Evolutionary conservation across 176 grass and related monocot species (phyloP).

Genomic region (Thalia dealbata): DNA sequence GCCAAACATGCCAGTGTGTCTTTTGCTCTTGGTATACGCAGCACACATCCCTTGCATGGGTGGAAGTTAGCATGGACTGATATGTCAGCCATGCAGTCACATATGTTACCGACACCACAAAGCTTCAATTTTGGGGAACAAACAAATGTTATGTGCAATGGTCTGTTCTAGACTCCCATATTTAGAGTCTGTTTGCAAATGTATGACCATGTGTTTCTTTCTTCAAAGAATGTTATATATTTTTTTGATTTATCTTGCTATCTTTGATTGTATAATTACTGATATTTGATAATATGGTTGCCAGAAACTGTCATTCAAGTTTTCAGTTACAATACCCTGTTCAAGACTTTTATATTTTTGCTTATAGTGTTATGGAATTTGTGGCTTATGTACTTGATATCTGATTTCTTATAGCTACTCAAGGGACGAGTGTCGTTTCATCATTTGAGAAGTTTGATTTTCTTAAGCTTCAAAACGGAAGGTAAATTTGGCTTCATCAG

Average conservation of each 20-base stretch:
- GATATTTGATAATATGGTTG: not conserved
- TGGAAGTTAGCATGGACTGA: conserved; percentile 53
- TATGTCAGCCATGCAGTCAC: conserved; percentile 57
- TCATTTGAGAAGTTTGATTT: conserved; percentile 75
- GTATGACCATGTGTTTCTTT: conserved; percentile 15
- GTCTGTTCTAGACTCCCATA: conserved; percentile 79
- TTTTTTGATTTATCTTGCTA: not conserved
- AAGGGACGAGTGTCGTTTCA: conserved; percentile 36
- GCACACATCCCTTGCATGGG: conserved; percentile 35
- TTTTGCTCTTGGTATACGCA: conserved; percentile 47
- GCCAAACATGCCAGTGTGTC: conserved; percentile 45
- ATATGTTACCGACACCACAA: conserved; percentile 29
- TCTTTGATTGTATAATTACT: not conserved
- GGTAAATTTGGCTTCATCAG: conserved; percentile 34
- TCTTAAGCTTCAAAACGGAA: conserved; percentile 97
- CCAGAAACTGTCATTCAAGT: not conserved
- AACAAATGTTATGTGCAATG: conserved; percentile 57
- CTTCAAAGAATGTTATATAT: not conserved
- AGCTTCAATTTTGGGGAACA: conserved; percentile 41
- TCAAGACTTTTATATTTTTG: not conserved
- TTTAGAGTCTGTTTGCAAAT: conserved; percentile 33
- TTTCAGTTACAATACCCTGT: not conserved
- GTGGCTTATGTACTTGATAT: conserved; percentile 17
- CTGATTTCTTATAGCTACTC: conserved; percentile 46
- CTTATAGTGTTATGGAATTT: not conserved